Conservation (phyloP, 1,284 basidiomycete species). For the Apiotrichum sp. region DNA sequence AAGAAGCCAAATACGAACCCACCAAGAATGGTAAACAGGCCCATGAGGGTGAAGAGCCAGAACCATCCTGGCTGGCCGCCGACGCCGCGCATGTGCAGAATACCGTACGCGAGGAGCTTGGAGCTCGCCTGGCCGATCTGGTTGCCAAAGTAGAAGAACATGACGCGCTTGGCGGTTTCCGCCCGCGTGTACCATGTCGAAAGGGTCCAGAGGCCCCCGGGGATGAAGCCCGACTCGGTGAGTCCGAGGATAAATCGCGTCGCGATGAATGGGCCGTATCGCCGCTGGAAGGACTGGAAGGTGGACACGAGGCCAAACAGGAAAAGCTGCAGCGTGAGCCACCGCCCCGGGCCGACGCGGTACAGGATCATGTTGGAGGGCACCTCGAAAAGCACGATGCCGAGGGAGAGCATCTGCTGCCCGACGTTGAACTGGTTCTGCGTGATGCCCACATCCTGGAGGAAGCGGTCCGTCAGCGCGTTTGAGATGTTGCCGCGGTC, state of each 20-base stretch:
- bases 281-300: conserved; percentile 30
- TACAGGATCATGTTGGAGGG: conserved; percentile 28
- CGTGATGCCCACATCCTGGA: conserved; percentile 30
- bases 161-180: conserved; percentile 29
- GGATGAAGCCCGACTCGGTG: conserved; percentile 30
- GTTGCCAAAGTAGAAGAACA: conserved; percentile 33
- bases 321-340: conserved; percentile 28
- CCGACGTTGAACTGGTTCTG: conserved; percentile 37
- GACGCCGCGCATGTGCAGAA: conserved; percentile 28
- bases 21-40: conserved; percentile 23
- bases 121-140: conserved; percentile 18
- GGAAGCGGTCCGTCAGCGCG: conserved; percentile 28
- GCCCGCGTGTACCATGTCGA: conserved; percentile 23
- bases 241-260: conserved; percentile 29
- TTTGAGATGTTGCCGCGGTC: conserved; percentile 26
- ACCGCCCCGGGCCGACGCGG: conserved; percentile 21
- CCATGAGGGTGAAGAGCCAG: conserved; percentile 27
- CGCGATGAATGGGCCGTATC: conserved; percentile 29
- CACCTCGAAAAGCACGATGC: conserved; percentile 35
- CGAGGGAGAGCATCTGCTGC: conserved; percentile 31
- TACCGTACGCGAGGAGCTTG: conserved; percentile 27
- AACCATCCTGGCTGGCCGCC: conserved; percentile 27
- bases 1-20: conserved; percentile 29
- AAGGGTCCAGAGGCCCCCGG: conserved; percentile 24
- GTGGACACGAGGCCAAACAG: conserved; percentile 31